phyloP scores from a whole-genome alignment of 2,329 filamentous ascomycete species.

The Tolypocladium sp. region DNA sequence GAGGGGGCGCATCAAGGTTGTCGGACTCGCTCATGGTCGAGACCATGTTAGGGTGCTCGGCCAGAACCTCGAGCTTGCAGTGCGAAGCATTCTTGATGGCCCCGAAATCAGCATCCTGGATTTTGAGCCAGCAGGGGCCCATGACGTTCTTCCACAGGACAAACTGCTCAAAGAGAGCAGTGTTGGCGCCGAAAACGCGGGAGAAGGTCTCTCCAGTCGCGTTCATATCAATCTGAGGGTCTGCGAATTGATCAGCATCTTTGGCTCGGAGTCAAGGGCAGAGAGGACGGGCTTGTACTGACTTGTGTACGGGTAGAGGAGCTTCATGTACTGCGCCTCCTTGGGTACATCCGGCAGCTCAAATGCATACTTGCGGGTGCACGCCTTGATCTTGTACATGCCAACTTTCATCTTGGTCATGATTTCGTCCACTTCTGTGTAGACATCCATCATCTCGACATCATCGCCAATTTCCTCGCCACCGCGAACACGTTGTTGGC shows the following conservation, averaged over 20 bases:
- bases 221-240: conserved; percentile 62
- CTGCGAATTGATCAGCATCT: conserved; percentile 21
- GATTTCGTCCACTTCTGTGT: conserved; percentile 75
- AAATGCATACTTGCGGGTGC: conserved; percentile 88
- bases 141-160: conserved; percentile 98
- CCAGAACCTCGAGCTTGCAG: conserved; percentile 88
- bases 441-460: conserved; percentile 82
- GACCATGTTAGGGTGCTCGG: conserved; percentile 69
- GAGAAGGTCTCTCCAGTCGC: conserved; percentile 82
- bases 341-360: conserved; percentile 80
- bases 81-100: conserved; percentile 87
- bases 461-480: conserved; percentile 66
- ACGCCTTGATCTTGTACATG: conserved; percentile 90
- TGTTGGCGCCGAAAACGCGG: conserved; percentile 88
- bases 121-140: conserved; percentile 95
- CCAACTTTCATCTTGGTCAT: conserved; percentile 81
- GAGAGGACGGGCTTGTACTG: conserved; percentile 15
- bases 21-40: conserved; percentile 67
- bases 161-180: conserved; percentile 92
- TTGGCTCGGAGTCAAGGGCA: not conserved
- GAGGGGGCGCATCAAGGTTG: conserved; percentile 70
- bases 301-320: conserved; percentile 91
- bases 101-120: conserved; percentile 75
- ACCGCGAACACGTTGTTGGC: conserved; percentile 46
- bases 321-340: conserved; percentile 84